Conservation (phyloP, 1,139 yeast species). For the Pichia sp. region DNA sequence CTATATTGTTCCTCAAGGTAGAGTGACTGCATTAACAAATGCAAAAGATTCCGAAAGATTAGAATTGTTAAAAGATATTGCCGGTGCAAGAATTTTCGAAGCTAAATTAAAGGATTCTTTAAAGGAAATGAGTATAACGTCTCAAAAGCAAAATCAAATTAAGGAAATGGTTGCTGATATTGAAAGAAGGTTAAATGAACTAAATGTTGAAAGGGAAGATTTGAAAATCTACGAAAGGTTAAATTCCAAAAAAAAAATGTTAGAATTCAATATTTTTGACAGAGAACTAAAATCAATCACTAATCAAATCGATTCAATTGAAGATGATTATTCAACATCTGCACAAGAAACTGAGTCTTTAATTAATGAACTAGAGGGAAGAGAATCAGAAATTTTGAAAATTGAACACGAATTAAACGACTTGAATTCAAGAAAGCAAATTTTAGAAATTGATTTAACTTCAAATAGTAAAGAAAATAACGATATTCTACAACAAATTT, state of each 20-base stretch:
- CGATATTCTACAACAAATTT: conserved; percentile 37
- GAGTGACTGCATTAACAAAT: conserved; percentile 75
- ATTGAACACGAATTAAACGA: conserved; percentile 44
- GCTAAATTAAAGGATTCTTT: conserved; percentile 69
- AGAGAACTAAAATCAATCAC: conserved; percentile 63
- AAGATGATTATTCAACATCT: conserved; percentile 49
- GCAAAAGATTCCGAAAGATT: conserved; percentile 82
- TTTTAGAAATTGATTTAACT: conserved; percentile 45
- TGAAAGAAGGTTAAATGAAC: conserved; percentile 64
- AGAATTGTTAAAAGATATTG: conserved; percentile 76
- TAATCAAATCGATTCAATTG: conserved; percentile 55
- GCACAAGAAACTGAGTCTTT: conserved; percentile 42
- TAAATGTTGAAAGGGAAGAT: conserved; percentile 76
- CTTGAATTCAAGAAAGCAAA: conserved; percentile 37
- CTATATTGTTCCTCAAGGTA: conserved; percentile 96
- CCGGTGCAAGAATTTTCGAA: conserved; percentile 93
- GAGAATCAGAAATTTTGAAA: conserved; percentile 41
- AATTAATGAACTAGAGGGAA: conserved; percentile 39
- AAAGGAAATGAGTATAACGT: conserved; percentile 72
- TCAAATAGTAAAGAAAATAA: conserved; percentile 43
- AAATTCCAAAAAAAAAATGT: conserved; percentile 62
- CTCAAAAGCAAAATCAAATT: conserved; percentile 63
- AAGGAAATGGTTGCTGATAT: conserved; percentile 68
- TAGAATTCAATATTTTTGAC: conserved; percentile 72
- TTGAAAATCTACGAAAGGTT: conserved; percentile 60